Base-by-base conservation (phyloP, 495 filamentous ascomycete genomes). In the Cryomyces antarcticus region DNA sequence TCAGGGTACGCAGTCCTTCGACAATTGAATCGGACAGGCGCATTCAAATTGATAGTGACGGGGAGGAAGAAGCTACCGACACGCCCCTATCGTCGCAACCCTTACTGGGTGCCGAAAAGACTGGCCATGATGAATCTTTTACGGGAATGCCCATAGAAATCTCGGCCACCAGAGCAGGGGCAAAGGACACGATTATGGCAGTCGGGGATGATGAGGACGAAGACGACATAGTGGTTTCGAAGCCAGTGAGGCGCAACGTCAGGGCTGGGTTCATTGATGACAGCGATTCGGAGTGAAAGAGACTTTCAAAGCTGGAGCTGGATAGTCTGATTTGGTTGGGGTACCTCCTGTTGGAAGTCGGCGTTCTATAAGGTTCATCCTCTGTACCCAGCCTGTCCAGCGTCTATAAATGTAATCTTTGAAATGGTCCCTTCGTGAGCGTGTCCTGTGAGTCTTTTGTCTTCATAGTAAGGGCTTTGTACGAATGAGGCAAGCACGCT, bases 211-310 rank as follows among this genome's bases (percentile, higher is more conserved):
- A 53, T 5, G 40, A 42, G 27, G 45, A 28, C 28, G 50, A 53
- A 17, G 50, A 53, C 28, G 46, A 50, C 41, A 41, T 31, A 31
- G 46, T 44, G 28, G 28, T 53, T 10, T 10, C 17, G 13, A 53
- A 49, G 31, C 42, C 51, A 13, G 31, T 35, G 27, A 56, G 67
- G 49, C 55, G 57, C 39, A 64, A 59, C 40, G 59, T 58, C 1
- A 62, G 62, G 49, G 65, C 62, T 4, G 69, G 68, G 27, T 73
- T 74, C 46, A 53, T 74, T 42, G 45, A 72, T 38, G 71, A 75
- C 51, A 73, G 70, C 35, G 52, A 55, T 37, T 47, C 43, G 6
- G 48, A 50, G 7, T 39, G 4, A 39, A 28, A 17, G 12, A 24
- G 17, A 24, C 17, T 24, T 24, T 24, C 17, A 24, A 24, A 24